phyloP scores from a whole-genome alignment of 2,329 filamentous ascomycete genomes.

The Cladosporium sp. region DNA sequence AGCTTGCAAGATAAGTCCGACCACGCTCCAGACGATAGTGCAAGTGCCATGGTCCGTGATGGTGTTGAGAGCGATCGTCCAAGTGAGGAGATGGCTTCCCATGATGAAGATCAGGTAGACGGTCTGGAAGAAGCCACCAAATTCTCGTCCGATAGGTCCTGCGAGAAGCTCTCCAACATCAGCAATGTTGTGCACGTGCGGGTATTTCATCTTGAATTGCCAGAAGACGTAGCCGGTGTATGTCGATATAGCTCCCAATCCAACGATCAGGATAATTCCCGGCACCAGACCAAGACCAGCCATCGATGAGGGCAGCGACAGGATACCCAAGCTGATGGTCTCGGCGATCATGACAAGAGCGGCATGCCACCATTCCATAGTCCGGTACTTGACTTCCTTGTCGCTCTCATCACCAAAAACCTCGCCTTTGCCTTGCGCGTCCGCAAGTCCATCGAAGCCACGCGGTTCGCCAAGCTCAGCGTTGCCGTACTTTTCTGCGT shows the following conservation, averaged over 20 bases:
- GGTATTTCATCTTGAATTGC: constrained; percentile 55
- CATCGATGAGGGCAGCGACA: constrained; percentile 52
- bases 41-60: constrained; percentile 60
- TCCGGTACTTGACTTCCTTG: constrained; percentile 47
- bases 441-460: constrained; percentile 3
- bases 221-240: constrained; percentile 60
- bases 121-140: constrained; percentile 59
- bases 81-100: constrained; percentile 65
- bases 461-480: neutral
- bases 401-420: constrained; percentile 11
- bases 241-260: constrained; percentile 53
- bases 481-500: constrained; percentile 2
- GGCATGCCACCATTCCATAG: constrained; percentile 46
- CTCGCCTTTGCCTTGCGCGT: constrained; percentile 3
- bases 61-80: constrained; percentile 65
- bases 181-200: constrained; percentile 55
- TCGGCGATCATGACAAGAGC: constrained; percentile 52
- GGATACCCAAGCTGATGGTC: constrained; percentile 53
- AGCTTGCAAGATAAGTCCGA: constrained; percentile 56
- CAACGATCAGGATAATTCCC: constrained; percentile 52
- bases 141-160: constrained; percentile 59
- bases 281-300: constrained; percentile 51
- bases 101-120: constrained; percentile 66
- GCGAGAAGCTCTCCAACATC: constrained; percentile 63
- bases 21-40: constrained; percentile 61